phyloP scores from a whole-genome alignment of 805 yeast genomes.

The Kazachstania kunashirensis region DNA sequence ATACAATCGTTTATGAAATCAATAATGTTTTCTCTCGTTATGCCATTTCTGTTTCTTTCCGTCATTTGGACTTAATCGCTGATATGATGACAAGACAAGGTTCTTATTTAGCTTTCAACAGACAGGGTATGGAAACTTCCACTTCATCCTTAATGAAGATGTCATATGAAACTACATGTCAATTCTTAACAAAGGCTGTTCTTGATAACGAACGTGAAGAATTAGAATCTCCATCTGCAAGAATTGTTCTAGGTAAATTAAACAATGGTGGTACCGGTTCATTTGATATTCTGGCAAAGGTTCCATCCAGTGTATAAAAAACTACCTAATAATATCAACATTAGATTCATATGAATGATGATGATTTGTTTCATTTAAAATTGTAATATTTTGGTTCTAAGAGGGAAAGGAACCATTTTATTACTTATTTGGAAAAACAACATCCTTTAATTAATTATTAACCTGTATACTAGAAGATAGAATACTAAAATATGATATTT shows the following conservation, averaged over 20 bases:
- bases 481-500: too few species aligned
- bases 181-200: slow-evolving; percentile 92
- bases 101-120: slow-evolving; percentile 87
- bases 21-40: slow-evolving; percentile 92
- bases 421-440: not conserved
- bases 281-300: slow-evolving; percentile 59
- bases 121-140: slow-evolving; percentile 95
- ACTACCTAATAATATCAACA: not conserved
- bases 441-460: not conserved
- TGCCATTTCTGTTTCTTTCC: slow-evolving; percentile 83
- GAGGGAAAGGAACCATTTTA: not conserved
- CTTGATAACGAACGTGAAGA: slow-evolving; percentile 84
- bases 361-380: not conserved
- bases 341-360: not conserved
- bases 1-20: slow-evolving; percentile 92
- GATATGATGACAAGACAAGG: slow-evolving; percentile 99
- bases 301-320: slow-evolving; percentile 19
- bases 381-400: not conserved
- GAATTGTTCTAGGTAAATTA: slow-evolving; percentile 85
- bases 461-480: not conserved
- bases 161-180: slow-evolving; percentile 98
- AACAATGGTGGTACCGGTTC: slow-evolving; percentile 93
- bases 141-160: slow-evolving; percentile 96
- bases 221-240: slow-evolving; percentile 84
- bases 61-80: slow-evolving; percentile 94